Conservation (phyloP, 495 filamentous ascomycete genomes). For the Letharia columbiana region DNA sequence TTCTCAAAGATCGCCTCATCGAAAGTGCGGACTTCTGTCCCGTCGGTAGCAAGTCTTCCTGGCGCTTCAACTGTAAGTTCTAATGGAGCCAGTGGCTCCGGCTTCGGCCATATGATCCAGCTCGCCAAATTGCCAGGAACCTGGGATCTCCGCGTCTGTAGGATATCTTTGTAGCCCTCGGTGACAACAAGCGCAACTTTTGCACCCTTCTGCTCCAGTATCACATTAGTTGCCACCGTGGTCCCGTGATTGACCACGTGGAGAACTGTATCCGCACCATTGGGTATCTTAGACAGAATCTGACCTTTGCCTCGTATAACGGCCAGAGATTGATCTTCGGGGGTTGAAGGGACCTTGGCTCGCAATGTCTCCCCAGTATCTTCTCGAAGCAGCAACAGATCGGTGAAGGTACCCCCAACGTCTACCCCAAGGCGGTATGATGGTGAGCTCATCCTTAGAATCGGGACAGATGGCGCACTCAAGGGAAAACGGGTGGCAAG, state of each 20-base stretch:
- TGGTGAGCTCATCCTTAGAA: background rate
- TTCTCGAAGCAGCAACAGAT: conserved; percentile 40
- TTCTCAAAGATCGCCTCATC: conserved; percentile 33
- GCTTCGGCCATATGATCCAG: conserved; percentile 41
- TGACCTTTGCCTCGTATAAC: conserved; percentile 20
- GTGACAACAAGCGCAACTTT: conserved; percentile 36
- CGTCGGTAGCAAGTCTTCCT: conserved; percentile 40
- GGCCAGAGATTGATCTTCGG: conserved; percentile 40
- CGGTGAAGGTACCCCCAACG: conserved; percentile 44
- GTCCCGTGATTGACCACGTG: conserved; percentile 36
- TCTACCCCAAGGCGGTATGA: conserved; percentile 36
- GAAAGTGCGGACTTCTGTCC: conserved; percentile 34
- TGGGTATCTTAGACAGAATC: conserved; percentile 29
- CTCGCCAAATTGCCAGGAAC: conserved; percentile 42
- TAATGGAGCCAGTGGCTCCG: conserved; percentile 42
- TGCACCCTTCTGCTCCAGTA: conserved; percentile 38
- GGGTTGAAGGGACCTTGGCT: conserved; percentile 43
- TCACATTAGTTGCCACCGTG: conserved; percentile 37
- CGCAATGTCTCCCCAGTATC: conserved; percentile 32
- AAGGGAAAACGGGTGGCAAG: too few relatives aligned
- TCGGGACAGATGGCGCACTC: too few relatives aligned
- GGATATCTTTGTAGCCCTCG: conserved; percentile 36
- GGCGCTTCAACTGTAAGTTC: conserved; percentile 42
- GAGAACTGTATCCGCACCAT: conserved; percentile 36
- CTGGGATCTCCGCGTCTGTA: conserved; percentile 37